Base-by-base conservation (phyloP, 1,139 yeast species). In the Lizanozyma gosingica region DNA sequence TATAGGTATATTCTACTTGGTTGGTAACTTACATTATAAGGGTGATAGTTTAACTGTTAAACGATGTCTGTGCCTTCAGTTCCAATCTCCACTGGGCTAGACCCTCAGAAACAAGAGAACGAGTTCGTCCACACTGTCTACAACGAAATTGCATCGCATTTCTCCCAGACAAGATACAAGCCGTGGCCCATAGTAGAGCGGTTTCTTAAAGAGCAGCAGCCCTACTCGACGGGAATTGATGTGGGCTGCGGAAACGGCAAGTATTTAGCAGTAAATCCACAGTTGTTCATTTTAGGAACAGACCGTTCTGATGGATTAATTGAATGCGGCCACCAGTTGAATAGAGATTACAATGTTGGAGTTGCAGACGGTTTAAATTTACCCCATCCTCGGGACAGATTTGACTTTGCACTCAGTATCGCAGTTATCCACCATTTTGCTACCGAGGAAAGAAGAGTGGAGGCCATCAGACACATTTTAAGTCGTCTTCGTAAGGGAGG, bases 191-290 rank as follows among this genome's bases (percentile, higher is more conserved):
- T 88, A 14, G 98, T 94, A 15, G 86, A 84, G 41, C 62, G 69
- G 46, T 92, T 83, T 55, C 63, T 92, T 38, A 56, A 52, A 16
- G 51, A 47, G 4, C 60, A 64, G 40, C 41, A 50, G 2, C 61
- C 61, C 34, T 60, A 65, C 43, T 54, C 71, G 1, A 37, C 76
- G 2, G 82, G 82, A 3, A 54, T 76, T 27, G 94, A 84, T 57
- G 85, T 92, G 15, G 98, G 98, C 0, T 92, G 97, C 59, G 98
- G 98, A 2, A 92, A 94, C 55, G 98, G 98, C 9, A 92, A 92
- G 55, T 92, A 94, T 55, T 60, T 92, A 41, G 75, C 74, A 2
- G 74, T 88, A 9, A 90, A 90, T 57, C 66, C 73, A 9, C 70
- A 81, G 34, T 55, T 92, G 3, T 81, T 58, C 50, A 71, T 90